Conservation (phyloP, 495 filamentous ascomycete species). For the Tuber calosporum region DNA sequence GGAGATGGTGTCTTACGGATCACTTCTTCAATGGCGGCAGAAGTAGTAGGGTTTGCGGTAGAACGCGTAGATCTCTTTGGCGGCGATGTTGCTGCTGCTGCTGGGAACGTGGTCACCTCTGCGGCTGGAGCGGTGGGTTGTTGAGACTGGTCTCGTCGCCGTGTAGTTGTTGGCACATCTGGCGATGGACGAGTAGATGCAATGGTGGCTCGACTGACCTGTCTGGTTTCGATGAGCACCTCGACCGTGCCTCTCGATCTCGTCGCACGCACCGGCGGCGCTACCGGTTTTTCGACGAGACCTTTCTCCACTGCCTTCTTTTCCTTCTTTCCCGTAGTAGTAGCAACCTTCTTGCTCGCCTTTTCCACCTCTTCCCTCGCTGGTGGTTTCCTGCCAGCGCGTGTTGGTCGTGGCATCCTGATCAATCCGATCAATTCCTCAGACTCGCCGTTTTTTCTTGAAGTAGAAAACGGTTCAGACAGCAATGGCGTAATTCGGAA, state of each 20-base stretch:
- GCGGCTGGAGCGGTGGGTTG: slow-evolving; percentile 8
- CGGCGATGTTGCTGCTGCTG: slow-evolving; percentile 2
- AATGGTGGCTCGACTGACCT: neutral
- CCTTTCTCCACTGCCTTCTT: neutral
- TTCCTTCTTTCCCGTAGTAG: neutral
- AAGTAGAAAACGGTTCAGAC: neutral
- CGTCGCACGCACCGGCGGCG: neutral
- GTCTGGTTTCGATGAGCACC: neutral
- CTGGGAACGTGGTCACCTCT: neutral
- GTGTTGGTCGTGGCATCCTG: neutral
- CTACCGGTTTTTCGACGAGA: neutral
- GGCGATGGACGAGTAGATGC: neutral
- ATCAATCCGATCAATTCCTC: neutral
- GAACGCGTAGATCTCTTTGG: slow-evolving; percentile 30
- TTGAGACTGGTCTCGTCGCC: neutral
- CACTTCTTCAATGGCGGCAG: neutral
- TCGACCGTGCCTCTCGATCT: neutral
- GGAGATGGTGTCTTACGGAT: slow-evolving; percentile 6
- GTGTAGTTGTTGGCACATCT: slow-evolving; percentile 10
- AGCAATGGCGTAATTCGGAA: neutral
- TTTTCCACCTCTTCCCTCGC: neutral
- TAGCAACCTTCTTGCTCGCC: neutral
- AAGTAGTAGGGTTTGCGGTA: neutral
- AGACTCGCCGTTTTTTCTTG: neutral
- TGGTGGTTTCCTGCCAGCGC: neutral